These are phyloP conservation scores for Pythium biforme DNA, from an alignment of 352 stramenopile genomes.

Conservation along the genomic window DNA sequence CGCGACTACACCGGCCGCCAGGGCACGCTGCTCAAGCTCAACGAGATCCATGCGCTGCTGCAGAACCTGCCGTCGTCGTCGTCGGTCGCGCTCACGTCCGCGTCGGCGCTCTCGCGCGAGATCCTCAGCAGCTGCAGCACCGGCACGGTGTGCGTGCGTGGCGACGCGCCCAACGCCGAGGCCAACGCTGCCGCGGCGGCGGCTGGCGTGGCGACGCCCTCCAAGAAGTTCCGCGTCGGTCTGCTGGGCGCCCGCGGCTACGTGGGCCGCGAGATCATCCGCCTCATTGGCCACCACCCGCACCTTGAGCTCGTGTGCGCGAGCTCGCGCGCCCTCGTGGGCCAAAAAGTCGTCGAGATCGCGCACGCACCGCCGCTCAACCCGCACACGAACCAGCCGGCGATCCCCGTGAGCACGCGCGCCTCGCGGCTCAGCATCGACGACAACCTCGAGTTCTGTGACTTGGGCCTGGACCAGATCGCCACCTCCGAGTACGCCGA, in stretches of 20 bases:
- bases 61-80: conserved; percentile 72
- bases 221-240: conserved; percentile 75
- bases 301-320: conserved; percentile 83
- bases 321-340: conserved; percentile 75
- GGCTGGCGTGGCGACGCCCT: conserved; percentile 19
- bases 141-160: conserved; percentile 80
- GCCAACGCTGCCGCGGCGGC: conserved; percentile 15
- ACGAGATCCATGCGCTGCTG: conserved; percentile 87
- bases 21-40: conserved; percentile 90
- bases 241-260: conserved; percentile 85
- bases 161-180: conserved; percentile 23
- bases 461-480: conserved; percentile 78
- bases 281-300: conserved; percentile 72
- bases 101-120: conserved; percentile 72
- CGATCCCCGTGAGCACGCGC: conserved; percentile 39
- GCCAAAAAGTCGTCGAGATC: conserved; percentile 76
- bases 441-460: conserved; percentile 76
- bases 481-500: conserved; percentile 63
- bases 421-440: conserved; percentile 54
- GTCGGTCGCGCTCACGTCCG: conserved; percentile 86
- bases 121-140: conserved; percentile 86
- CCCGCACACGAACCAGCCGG: conserved; percentile 75
- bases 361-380: conserved; percentile 75
- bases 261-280: conserved; percentile 85
- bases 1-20: conserved; percentile 87